A percentile compares a stretch with the other conserved stretches of the same genome.
Evolutionary conservation across 306 rosid genomes (phyloP).

Genomic region (Bauhinia variegata): DNA sequence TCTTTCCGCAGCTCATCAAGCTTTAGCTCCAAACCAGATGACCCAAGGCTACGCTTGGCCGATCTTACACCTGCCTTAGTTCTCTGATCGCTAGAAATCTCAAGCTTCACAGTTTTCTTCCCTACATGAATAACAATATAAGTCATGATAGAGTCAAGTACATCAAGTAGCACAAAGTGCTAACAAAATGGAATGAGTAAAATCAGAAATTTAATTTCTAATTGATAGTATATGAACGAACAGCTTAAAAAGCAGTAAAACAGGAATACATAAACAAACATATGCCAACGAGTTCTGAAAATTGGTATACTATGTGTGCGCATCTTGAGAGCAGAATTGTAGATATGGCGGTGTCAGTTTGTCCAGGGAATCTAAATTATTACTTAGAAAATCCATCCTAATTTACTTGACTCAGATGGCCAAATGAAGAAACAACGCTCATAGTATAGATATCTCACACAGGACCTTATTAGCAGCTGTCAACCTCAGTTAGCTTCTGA

Average conservation of each 20-base stretch:
- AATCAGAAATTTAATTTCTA: not conserved
- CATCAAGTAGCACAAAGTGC: conserved; percentile 23
- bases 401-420: conserved; percentile 11
- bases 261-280: conserved; percentile 14
- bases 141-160: conserved; percentile 13
- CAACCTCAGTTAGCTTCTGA: conserved; percentile 20
- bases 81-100: conserved; percentile 52
- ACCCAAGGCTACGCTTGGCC: conserved; percentile 49
- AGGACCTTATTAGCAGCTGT: not conserved
- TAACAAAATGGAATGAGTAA: conserved; percentile 5
- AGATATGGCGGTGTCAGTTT: conserved; percentile 5
- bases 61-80: conserved; percentile 56
- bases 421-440: conserved; percentile 20
- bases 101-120: conserved; percentile 66
- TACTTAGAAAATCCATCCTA: conserved; percentile 17
- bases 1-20: conserved; percentile 83
- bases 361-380: conserved; percentile 8
- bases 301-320: conserved; percentile 13
- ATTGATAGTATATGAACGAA: not conserved
- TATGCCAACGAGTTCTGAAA: conserved; percentile 3
- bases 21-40: conserved; percentile 72
- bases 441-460: not conserved
- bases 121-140: conserved; percentile 44
- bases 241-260: conserved; percentile 16
- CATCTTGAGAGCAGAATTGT: conserved; percentile 14